Percentiles rank a stretch among this genome's conserved stretches.
phyloP scores from a whole-genome alignment of 257 asterid genomes.

The Solanum phureja region DNA sequence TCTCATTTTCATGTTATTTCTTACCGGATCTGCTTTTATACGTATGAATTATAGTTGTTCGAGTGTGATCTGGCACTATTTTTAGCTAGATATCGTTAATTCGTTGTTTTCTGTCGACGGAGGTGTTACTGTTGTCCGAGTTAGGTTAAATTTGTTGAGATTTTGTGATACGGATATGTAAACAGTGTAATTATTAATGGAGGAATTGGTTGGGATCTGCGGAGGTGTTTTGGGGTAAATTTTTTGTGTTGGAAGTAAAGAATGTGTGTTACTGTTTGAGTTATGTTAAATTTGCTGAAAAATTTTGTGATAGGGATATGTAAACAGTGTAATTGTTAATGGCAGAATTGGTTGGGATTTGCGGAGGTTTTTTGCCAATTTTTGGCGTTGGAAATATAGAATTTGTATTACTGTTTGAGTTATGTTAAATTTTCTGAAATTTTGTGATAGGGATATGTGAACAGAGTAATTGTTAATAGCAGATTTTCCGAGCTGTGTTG shows the following conservation, averaged over 20 bases:
- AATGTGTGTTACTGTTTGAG: neutral
- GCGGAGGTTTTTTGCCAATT: neutral
- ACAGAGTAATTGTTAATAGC: neutral
- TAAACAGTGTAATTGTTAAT: neutral
- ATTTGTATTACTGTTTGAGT: neutral
- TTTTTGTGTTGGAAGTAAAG: neutral
- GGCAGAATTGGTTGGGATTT: neutral
- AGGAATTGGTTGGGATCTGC: neutral
- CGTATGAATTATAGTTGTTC: neutral
- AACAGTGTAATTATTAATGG: neutral
- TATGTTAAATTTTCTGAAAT: neutral
- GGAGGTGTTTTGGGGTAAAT: neutral
- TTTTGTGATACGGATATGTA: neutral
- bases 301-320: neutral
- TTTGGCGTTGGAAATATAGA: neutral
- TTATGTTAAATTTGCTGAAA: neutral
- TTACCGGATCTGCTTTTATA: slow-evolving; percentile 6
- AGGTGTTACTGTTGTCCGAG: neutral
- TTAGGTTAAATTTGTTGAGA: neutral
- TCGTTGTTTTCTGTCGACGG: neutral
- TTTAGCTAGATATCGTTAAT: neutral
- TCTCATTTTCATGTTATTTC: slow-evolving; percentile 8
- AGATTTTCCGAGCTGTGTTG: neutral
- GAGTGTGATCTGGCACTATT: neutral
- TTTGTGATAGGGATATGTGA: neutral